Evolutionary conservation across 176 grass and related monocot genomes (phyloP), one percentile per base, ranked within the genome.

Genomic region (Triticum timopheevii): DNA sequence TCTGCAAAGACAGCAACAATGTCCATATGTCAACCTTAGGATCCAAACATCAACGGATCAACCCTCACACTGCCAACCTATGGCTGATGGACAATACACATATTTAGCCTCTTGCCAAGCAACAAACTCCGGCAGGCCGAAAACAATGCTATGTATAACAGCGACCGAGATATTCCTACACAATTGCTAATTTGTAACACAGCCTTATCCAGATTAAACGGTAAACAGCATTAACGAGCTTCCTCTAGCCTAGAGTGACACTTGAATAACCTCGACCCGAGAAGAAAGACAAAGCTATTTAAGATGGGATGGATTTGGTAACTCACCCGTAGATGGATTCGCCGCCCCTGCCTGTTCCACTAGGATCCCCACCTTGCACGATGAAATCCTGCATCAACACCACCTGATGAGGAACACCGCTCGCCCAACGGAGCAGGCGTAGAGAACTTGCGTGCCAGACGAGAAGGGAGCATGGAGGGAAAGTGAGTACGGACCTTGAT

Each of bases 271-370:
- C 8, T 56, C 30, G 65, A 90, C n/a, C 78, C 1, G 36, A 86
- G 33, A 82, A 54, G 61, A 65, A 82, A 78, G 65, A 30, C 75
- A 54, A 73, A 63, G 17, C 11, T 44, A 16, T 7, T 34, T 22
- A 10, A 54, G 50, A 54, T 54, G 50, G 50, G 59, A 22, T 7
- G 52, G 8, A 81, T 42, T 49, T 22, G 35, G 80, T 84, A 50
- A 96, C 89, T 87, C 61, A 96, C 97, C 97, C 97, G 38, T 98
- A 98, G 63, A 98, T 98, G 87, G 97, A 98, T 80, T 98, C 94
- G 24, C 94, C 94, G 54, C 94, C 94, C 70, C 97, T 99, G 70
- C 94, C 97, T 5, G 97, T 99, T 69, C 97, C 94, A 73, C 92
- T 96, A 82, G 97, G 97, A 91, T 99, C 97, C 65, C 94, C 94